Percentiles rank a stretch among this genome's conserved stretches.
These are phyloP conservation scores for Cladosporium sp. DNA, from an alignment of 2,329 filamentous ascomycete genomes.

Conservation along the genomic window DNA sequence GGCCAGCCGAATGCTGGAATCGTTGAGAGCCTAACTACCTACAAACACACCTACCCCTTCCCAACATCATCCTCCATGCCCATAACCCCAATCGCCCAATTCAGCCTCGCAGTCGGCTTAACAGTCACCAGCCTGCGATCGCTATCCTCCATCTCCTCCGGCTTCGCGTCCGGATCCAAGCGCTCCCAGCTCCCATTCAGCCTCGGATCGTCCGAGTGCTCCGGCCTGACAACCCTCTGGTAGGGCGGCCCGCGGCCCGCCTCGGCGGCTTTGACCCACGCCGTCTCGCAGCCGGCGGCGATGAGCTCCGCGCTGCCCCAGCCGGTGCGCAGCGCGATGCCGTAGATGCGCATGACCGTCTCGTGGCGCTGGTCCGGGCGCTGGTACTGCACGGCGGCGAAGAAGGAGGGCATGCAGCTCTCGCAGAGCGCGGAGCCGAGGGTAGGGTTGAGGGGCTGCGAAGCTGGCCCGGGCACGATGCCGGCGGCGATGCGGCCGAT, in stretches of 20 bases:
- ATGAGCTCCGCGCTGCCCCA: constrained; percentile 82
- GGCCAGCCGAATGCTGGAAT: too few relatives aligned
- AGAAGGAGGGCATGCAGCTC: constrained; percentile 74
- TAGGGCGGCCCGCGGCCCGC: constrained; percentile 74
- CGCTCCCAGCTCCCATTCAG: constrained; percentile 28
- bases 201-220: constrained; percentile 25
- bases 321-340: constrained; percentile 73
- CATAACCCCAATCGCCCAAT: constrained; percentile 73
- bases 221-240: constrained; percentile 33
- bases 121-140: constrained; percentile 54
- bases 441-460: constrained; percentile 62
- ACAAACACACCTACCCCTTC: neutral
- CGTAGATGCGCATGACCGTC: constrained; percentile 66
- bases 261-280: constrained; percentile 70
- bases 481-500: constrained; percentile 79
- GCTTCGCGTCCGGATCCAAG: constrained; percentile 21
- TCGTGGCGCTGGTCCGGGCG: constrained; percentile 67
- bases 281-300: constrained; percentile 73
- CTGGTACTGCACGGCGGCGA: constrained; percentile 75
- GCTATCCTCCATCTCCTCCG: constrained; percentile 22
- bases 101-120: constrained; percentile 57
- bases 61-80: constrained; percentile 68
- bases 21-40: too few relatives aligned
- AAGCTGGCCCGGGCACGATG: constrained; percentile 43
- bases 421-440: constrained; percentile 79